Conservation (phyloP, 495 filamentous ascomycete species). For the Achaetomiella virescens region DNA sequence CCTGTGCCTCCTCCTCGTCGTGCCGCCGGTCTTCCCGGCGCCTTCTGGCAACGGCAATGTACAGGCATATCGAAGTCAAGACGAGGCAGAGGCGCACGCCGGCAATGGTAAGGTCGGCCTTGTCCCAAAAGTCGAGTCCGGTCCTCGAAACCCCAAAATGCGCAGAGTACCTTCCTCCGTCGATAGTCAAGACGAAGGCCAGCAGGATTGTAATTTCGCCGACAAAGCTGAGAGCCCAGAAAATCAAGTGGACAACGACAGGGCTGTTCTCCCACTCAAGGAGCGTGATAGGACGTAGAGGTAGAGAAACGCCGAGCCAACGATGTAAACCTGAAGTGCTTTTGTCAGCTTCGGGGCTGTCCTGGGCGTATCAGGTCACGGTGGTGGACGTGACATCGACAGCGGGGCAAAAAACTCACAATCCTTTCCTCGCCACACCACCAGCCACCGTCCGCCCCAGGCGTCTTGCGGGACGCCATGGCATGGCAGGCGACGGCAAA, state of each 20-base stretch:
- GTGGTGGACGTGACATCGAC: background rate
- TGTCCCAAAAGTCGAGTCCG: slow-evolving; percentile 39
- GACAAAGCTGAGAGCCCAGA: slow-evolving; percentile 63
- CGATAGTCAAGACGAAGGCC: slow-evolving; percentile 56
- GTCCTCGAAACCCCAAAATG: slow-evolving; percentile 10
- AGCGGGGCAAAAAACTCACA: slow-evolving; percentile 49
- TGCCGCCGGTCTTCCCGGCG: slow-evolving; percentile 29
- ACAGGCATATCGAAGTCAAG: slow-evolving; percentile 37
- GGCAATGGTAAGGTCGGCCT: slow-evolving; percentile 44
- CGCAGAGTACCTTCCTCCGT: slow-evolving; percentile 48
- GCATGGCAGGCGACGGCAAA: slow-evolving; percentile 72
- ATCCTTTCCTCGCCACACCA: slow-evolving; percentile 84
- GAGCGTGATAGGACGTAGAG: slow-evolving; percentile 66
- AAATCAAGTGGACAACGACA: slow-evolving; percentile 61
- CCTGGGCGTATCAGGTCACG: background rate
- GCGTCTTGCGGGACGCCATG: slow-evolving; percentile 49
- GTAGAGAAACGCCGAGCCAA: slow-evolving; percentile 57
- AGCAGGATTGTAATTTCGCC: slow-evolving; percentile 65
- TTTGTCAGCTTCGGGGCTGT: slow-evolving; percentile 10
- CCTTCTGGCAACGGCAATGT: slow-evolving; percentile 27
- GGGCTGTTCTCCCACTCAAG: slow-evolving; percentile 73
- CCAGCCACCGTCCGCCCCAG: slow-evolving; percentile 43
- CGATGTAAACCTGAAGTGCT: slow-evolving; percentile 63
- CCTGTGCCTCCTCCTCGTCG: slow-evolving; percentile 42
- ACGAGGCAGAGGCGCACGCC: slow-evolving; percentile 38